Base-by-base conservation (phyloP, 1,284 basidiomycete species). In the Phlebopus sp. region DNA sequence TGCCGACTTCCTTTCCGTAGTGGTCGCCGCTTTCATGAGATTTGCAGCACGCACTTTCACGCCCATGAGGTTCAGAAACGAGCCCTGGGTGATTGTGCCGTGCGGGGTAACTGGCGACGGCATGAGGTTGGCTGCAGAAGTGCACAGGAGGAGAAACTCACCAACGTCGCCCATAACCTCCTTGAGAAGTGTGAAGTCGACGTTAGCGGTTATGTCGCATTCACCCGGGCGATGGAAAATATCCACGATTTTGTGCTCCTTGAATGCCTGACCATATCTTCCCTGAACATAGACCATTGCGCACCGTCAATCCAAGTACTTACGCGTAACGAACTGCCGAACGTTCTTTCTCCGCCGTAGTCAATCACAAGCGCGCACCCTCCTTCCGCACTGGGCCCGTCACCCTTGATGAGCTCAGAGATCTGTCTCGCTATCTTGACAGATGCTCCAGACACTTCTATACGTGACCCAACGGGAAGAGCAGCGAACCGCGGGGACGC, bases 201-300 rank as follows among this genome's bases (percentile, higher is more conserved):
- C 96, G 61, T 99, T 97, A 27, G 89, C 86, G 0, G 97, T 99
- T 42, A 99, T 70, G 67, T 99, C 97, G 38, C 90, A 89, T 39
- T 88, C 77, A 10, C 97, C 96, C 0, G 96, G 95, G 9, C 78
- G 70, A 47, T 86, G 75, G 60, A 99, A 95, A 0, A 92, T 77
- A 61, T 95, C 89, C 0, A 92, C 90, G 17, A 94, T 81, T 53
- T 86, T 76, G 66, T 99, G 97, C 23, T 84, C 74, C 58, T 86
- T 85, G 77, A 99, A 98, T 0, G 89, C 96, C 89, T 96, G 54
- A 4, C 15, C 11, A 19, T 31, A 8, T 9, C 14, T 15, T 41
- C 21, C 23, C 37, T 38, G 6, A 39, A 39, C 27, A 19, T 19
- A 6, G 17, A 21, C 9, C 11, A 7, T 4, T 23, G 11, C 8